Evolutionary conservation across 2,329 filamentous ascomycete genomes (phyloP), one percentile per base, ranked within the genome.

Genomic region (Venturiaceae sp.): DNA sequence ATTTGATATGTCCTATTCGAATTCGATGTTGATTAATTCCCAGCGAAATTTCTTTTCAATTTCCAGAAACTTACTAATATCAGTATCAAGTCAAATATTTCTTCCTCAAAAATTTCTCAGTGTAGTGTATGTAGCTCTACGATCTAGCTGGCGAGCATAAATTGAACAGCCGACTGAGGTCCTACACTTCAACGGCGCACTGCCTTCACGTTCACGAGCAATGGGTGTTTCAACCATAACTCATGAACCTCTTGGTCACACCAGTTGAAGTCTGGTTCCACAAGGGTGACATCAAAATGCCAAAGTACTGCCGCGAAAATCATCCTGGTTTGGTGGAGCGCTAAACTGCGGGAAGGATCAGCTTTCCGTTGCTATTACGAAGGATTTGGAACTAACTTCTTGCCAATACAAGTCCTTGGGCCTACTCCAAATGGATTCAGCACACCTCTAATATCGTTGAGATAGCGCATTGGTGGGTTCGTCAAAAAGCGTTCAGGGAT

Each of bases 281-380:
- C 59, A 28, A 71, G 62, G 58, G 70, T 64, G 34, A 72, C 57
- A 62, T 77, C 71, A 57, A 75, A 77, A 1, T 65, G 64, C 64
- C 66, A 76, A 5, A 76, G 36, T 32, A 76, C 39, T 60, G 71
- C 72, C 3, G 73, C 67, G 21, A 77, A 59, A 3, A 73, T 69
- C 3, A 76, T 41, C 2, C 67, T 63, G 62, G 72, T 67, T 60
- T 75, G 71, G 7, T 67, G 65, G 44, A 68, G 68, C 0, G 72
- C 73, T n/a, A 75, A 63, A 37, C 58, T 59, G 21, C 9, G 33
- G 9, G 9, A 54, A n/a, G n/a, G 23, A 55, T 54, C 37, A 54
- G 41, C 39, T 6, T 30, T 36, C 8, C 8, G 7, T 13, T 55
- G 14, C 7, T 55, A n/a, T n/a, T 8, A 33, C 11, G 14, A 55